A percentile compares a stretch with the other conserved stretches of the same genome.
Evolutionary conservation across 1,139 yeast genomes (phyloP).

Genomic region (Kazachstania sp.): DNA sequence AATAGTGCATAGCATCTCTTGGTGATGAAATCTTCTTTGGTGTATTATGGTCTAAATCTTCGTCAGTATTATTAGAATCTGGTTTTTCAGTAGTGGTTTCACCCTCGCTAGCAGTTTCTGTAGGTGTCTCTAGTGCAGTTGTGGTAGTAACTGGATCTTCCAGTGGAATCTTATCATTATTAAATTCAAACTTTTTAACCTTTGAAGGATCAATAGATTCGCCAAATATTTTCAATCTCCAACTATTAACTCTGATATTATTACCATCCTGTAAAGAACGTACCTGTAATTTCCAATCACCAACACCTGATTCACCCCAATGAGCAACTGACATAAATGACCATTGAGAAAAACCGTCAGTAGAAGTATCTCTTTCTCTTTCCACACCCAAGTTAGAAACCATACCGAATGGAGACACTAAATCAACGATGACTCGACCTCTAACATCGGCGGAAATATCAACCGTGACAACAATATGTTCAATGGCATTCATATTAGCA

Average conservation of each 20-base stretch:
- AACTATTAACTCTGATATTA: conserved; percentile 47
- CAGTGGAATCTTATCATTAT: conserved; percentile 36
- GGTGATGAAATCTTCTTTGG: conserved; percentile 21
- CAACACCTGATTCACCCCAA: conserved; percentile 85
- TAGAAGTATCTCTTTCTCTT: conserved; percentile 50
- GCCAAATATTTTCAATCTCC: conserved; percentile 82
- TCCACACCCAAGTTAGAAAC: conserved; percentile 67
- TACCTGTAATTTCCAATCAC: conserved; percentile 75
- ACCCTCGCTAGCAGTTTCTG: neutral
- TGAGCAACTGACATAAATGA: conserved; percentile 97
- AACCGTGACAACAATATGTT: conserved; percentile 79
- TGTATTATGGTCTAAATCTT: conserved; percentile 13
- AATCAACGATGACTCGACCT: conserved; percentile 60
- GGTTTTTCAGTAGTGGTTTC: neutral
- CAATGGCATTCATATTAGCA: conserved; percentile 62
- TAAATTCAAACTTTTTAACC: conserved; percentile 43
- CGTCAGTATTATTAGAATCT: conserved; percentile 2
- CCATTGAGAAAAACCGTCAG: conserved; percentile 69
- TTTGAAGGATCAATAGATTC: conserved; percentile 56
- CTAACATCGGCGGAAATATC: conserved; percentile 57
- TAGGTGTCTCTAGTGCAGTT: neutral
- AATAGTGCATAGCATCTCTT: conserved; percentile 35
- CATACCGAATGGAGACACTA: conserved; percentile 70
- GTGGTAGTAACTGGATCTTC: neutral
- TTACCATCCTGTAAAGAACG: conserved; percentile 36